Conservation (phyloP, 2,329 filamentous ascomycete genomes). For the Hypomyces perniciosus region DNA sequence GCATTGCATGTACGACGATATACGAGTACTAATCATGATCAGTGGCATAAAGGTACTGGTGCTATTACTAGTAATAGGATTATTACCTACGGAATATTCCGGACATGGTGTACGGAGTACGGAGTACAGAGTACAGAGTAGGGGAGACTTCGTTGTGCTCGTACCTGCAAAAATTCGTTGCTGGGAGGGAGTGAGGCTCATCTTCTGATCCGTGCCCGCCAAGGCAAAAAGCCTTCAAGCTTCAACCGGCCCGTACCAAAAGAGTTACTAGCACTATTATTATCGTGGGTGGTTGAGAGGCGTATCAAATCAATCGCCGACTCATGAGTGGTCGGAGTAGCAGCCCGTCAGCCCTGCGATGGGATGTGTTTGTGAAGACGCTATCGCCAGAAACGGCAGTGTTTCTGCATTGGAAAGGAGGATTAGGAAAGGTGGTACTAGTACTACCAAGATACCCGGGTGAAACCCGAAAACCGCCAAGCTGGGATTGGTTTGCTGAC, state of each 20-base stretch:
- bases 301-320: background rate
- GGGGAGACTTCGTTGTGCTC: background rate
- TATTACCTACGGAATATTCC: too few relatives aligned
- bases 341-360: background rate
- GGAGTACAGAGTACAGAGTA: background rate
- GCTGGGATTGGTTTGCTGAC: slow-evolving; percentile 8
- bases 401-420: background rate
- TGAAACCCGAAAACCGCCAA: slow-evolving; percentile 3
- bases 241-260: slow-evolving; percentile 6
- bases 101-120: too few relatives aligned
- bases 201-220: slow-evolving; percentile 11
- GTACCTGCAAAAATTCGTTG: background rate
- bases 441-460: background rate
- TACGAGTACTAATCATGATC: background rate
- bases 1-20: background rate
- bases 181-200: slow-evolving; percentile 2
- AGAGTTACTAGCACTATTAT: background rate
- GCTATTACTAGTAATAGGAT: too few relatives aligned
- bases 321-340: background rate
- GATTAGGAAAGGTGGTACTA: background rate
- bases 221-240: slow-evolving; percentile 8
- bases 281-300: background rate
- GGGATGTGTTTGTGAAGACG: background rate
- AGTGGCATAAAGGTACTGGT: too few relatives aligned
- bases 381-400: background rate